Conservation (phyloP, 345 rosid species). For the Hypericum perforatum region DNA sequence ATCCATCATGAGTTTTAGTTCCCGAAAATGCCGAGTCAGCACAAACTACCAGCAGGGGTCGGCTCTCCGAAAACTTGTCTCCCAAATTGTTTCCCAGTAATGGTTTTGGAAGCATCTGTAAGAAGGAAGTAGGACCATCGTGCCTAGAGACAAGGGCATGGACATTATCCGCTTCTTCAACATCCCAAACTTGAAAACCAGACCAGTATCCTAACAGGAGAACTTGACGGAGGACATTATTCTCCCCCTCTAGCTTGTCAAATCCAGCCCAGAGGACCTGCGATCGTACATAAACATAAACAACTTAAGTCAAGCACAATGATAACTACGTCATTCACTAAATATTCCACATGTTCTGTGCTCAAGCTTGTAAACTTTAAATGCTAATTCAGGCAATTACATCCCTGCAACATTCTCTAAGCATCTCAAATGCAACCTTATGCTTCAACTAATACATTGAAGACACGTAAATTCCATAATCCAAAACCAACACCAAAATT, state of each 20-base stretch:
- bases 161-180: constrained; percentile 78
- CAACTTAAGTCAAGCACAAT: no score
- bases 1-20: constrained; percentile 29
- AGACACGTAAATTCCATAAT: no score
- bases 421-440: no score
- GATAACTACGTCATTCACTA: no score
- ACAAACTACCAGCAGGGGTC: constrained; percentile 74
- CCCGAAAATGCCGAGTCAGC: constrained; percentile 43
- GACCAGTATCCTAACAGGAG: constrained; percentile 71
- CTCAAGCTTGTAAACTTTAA: no score
- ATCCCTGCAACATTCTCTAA: no score
- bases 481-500: no score
- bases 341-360: no score
- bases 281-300: background rate
- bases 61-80: constrained; percentile 44
- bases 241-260: constrained; percentile 68
- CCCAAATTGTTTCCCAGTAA: constrained; percentile 21
- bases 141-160: constrained; percentile 57
- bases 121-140: constrained; percentile 69
- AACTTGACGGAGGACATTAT: constrained; percentile 38
- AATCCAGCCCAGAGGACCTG: constrained; percentile 95
- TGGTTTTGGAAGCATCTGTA: constrained; percentile 82
- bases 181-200: constrained; percentile 98
- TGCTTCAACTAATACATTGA: no score
- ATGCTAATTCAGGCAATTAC: no score